phyloP scores from a whole-genome alignment of 2,329 filamentous ascomycete genomes.

The Colletotrichum somersetense region DNA sequence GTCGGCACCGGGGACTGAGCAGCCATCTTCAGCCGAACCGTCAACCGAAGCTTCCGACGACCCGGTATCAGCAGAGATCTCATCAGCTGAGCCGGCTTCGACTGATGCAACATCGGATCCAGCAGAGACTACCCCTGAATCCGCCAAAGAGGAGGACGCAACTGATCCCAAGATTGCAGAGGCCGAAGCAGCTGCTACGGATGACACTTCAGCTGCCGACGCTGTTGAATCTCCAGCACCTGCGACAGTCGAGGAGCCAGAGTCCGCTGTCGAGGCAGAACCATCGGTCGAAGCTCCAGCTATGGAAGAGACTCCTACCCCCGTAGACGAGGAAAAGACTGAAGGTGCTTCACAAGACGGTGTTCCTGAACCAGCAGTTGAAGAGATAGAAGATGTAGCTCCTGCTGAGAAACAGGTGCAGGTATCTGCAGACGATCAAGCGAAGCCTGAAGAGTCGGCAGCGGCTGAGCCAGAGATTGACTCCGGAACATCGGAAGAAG shows the following conservation, averaged over 20 bases:
- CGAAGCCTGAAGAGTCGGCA: constrained; percentile 1
- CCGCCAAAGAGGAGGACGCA: not conserved
- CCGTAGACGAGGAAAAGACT: not conserved
- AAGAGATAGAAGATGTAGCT: not conserved
- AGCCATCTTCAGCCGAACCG: not conserved
- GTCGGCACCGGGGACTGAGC: not conserved
- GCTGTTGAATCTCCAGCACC: not conserved
- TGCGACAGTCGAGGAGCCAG: constrained; percentile 4
- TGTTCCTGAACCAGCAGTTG: not conserved
- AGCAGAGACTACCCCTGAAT: constrained; percentile 4
- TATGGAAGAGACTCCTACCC: not conserved
- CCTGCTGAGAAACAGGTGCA: not conserved
- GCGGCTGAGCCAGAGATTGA: not conserved
- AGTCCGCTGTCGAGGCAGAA: not conserved
- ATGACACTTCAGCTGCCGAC: not conserved
- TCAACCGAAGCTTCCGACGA: not conserved
- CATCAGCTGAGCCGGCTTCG: not conserved
- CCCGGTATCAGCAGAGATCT: not conserved
- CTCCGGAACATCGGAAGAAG: not conserved
- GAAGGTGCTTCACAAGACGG: not conserved
- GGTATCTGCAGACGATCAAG: not conserved
- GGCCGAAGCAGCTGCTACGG: not conserved
- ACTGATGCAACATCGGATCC: not conserved
- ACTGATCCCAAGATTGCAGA: not conserved
- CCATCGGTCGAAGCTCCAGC: not conserved